Base-by-base conservation (phyloP, 331 rosid genomes). In the Rhamnella rubrinervis region DNA sequence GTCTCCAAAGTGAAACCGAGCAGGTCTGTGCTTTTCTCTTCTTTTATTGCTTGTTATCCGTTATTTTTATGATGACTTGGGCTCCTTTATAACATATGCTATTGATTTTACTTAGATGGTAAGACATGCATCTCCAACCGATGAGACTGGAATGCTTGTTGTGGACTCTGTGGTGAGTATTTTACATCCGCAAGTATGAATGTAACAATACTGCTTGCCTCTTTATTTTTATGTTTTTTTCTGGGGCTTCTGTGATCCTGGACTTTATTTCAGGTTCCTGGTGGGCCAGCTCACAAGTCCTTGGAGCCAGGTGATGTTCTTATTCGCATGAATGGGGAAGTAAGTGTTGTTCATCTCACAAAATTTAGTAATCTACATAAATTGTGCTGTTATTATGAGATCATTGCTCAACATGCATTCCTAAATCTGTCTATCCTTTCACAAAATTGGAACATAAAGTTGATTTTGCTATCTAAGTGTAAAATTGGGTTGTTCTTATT, bases 81-180 rank as follows among this genome's bases (percentile, higher is more conserved):
- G 49, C 51, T 65, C 61, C 82, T 35, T 53, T 59, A 57, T 71
- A 69, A 55, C 77, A 72, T 59, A n/a, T 23, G 38, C 20, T 49
- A 80, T 68, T 70, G 65, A 71, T 71, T 82, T 71, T 31, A 73
- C 79, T 78, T 71, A 93, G 98, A 82, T 87, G 65, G 98, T 93
- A 40, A 78, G 97, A 0, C 83, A 82, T 77, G 95, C 92, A 61
- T 91, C 98, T 84, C 89, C 89, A 23, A 69, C 53, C 26, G 71
- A 84, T 70, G 98, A 93, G 83, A 93, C 97, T 78, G 98, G 98
- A 78, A 93, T 93, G 97, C 98, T 88, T 68, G 95, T 93, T 70
- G 96, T 93, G 70, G 98, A 93, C 63, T 88, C 96, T 52, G 95
- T 84, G 87, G 98, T 93, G 71, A 84, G 93, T 69, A 72, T 55